Evolutionary conservation across 2,329 filamentous ascomycete genomes (phyloP).

Genomic region (Elsinoe perseae): DNA sequence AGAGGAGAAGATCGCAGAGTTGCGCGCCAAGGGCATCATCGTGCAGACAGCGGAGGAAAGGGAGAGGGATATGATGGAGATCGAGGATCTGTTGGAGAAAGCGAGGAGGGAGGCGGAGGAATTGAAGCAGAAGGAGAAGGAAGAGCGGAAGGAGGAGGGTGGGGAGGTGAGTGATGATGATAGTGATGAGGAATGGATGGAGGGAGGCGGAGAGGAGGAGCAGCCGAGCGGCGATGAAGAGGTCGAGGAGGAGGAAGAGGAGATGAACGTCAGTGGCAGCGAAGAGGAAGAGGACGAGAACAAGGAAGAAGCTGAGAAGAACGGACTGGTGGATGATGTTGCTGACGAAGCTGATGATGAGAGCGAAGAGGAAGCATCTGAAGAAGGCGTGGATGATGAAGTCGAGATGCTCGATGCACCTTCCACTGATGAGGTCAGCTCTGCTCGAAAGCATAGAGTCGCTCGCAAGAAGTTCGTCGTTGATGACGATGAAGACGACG

Average conservation of each 20-base stretch:
- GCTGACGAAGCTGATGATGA: slow-evolving; percentile 21
- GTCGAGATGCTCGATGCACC: slow-evolving; percentile 23
- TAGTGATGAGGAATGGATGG: slow-evolving; percentile 40
- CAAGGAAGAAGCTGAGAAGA: slow-evolving; percentile 29
- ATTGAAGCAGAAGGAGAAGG: slow-evolving; percentile 69
- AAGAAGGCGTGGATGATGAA: slow-evolving; percentile 22
- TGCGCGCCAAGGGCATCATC: slow-evolving; percentile 71
- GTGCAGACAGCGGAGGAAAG: slow-evolving; percentile 82
- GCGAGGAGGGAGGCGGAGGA: slow-evolving; percentile 73
- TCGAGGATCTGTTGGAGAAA: slow-evolving; percentile 82
- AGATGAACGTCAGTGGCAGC: slow-evolving; percentile 19
- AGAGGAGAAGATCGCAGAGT: slow-evolving; percentile 64
- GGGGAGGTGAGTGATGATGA: slow-evolving; percentile 47
- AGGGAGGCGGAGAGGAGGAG: slow-evolving; percentile 31
- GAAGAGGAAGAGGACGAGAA: slow-evolving; percentile 25
- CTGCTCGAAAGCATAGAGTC: slow-evolving; percentile 19
- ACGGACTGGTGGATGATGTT: slow-evolving; percentile 26
- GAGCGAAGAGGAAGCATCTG: slow-evolving; percentile 31
- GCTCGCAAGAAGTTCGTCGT: slow-evolving; percentile 28
- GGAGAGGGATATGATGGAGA: slow-evolving; percentile 68
- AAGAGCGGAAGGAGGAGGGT: slow-evolving; percentile 42
- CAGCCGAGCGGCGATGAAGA: slow-evolving; percentile 30
- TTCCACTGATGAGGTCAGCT: slow-evolving; percentile 31
- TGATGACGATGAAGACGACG: slow-evolving; percentile 27
- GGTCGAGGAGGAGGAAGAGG: slow-evolving; percentile 33